Percentiles rank a stretch among this genome's conserved stretches.
These are phyloP conservation scores for Dictyostelium brefeldianum DNA, from an alignment of 78 protist genomes.

Conservation along the genomic window DNA sequence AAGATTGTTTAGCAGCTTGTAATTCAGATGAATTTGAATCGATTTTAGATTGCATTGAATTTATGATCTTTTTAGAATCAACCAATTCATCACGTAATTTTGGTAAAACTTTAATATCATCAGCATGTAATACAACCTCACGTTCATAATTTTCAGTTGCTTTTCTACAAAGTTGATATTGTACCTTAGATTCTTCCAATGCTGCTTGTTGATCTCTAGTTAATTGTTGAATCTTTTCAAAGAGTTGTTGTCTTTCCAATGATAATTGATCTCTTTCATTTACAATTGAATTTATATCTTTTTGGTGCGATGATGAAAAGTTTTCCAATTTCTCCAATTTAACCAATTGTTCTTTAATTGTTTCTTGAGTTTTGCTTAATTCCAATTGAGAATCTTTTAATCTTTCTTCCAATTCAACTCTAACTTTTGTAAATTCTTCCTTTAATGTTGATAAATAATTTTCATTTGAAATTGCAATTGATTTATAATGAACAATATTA, in stretches of 20 bases:
- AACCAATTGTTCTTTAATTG: slow-evolving; percentile 27
- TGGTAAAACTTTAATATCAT: slow-evolving; percentile 56
- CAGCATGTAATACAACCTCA: slow-evolving; percentile 43
- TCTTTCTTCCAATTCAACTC: slow-evolving; percentile 62
- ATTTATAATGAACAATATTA: slow-evolving; percentile 53
- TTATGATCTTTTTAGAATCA: slow-evolving; percentile 20
- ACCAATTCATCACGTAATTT: slow-evolving; percentile 22
- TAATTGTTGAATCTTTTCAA: slow-evolving; percentile 24
- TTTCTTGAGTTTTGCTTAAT: neutral
- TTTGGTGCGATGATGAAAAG: slow-evolving; percentile 56
- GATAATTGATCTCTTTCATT: slow-evolving; percentile 5
- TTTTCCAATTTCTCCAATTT: slow-evolving; percentile 50
- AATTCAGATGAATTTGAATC: slow-evolving; percentile 1
- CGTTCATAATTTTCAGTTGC: slow-evolving; percentile 76
- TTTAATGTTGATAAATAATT: slow-evolving; percentile 37
- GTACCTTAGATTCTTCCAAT: slow-evolving; percentile 37
- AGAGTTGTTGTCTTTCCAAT: slow-evolving; percentile 25
- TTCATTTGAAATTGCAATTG: slow-evolving; percentile 56
- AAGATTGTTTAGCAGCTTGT: slow-evolving; percentile 25
- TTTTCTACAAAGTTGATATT: slow-evolving; percentile 18
- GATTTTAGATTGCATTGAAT: neutral
- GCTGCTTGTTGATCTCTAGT: slow-evolving; percentile 34
- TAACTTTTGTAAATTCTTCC: slow-evolving; percentile 22
- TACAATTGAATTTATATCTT: slow-evolving; percentile 44
- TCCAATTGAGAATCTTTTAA: slow-evolving; percentile 27